Evolutionary conservation across 2,329 filamentous ascomycete genomes (phyloP).

Genomic region (Penicillium oxalicum): DNA sequence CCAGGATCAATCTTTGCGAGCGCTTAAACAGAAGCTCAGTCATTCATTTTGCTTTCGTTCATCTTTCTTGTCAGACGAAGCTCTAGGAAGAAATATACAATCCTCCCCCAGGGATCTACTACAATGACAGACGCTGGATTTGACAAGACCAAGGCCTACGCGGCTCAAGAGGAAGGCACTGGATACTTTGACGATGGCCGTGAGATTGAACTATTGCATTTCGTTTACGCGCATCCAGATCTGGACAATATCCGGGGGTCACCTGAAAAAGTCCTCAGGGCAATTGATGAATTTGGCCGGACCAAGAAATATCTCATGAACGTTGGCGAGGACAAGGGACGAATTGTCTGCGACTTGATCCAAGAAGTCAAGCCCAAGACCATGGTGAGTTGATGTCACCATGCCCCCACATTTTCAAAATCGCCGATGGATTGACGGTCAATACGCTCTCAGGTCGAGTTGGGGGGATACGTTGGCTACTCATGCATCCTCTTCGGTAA

Average conservation of each 20-base stretch:
- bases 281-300: constrained; percentile 62
- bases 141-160: background rate
- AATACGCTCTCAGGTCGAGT: background rate
- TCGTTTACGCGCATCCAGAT: constrained; percentile 54
- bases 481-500: constrained; percentile 59
- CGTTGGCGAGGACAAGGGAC: constrained; percentile 65
- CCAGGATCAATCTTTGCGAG: too few species aligned
- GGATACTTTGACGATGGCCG: constrained; percentile 52
- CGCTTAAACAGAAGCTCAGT: too few species aligned
- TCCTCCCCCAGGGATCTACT: too few species aligned
- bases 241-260: constrained; percentile 56
- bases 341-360: constrained; percentile 64
- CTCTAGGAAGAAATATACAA: too few species aligned
- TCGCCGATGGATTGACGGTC: background rate
- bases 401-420: background rate
- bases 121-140: background rate
- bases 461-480: background rate
- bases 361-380: constrained; percentile 56
- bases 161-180: background rate
- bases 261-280: constrained; percentile 54
- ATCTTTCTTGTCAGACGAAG: too few species aligned
- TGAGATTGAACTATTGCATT: constrained; percentile 50
- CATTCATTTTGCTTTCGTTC: too few species aligned
- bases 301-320: constrained; percentile 71
- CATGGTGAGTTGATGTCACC: constrained; percentile 48